Base-by-base conservation (phyloP, 2,329 filamentous ascomycete genomes). In the Alternaria gaisen region DNA sequence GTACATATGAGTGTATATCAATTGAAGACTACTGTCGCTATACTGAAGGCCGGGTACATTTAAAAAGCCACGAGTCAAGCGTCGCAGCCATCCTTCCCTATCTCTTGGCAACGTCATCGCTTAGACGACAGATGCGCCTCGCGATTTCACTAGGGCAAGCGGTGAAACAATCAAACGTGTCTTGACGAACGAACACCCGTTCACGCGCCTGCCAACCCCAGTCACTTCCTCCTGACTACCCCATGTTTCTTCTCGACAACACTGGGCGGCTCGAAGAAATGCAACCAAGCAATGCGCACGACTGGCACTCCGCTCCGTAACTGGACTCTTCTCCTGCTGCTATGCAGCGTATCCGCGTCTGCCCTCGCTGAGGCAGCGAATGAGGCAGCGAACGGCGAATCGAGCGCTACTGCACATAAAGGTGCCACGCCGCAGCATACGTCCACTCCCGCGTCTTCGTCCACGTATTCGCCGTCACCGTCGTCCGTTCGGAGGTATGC, bases 221-320 rank as follows among this genome's bases (percentile, higher is more conserved):
- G 56, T 56, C 60, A 30, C 28, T 30, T 30, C 56, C 56, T 58
- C 56, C 56, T 44, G 47, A 47, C 32, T 61, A 52, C 58, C 50
- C 58, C 64, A 68, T 68, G 66, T 63, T 26, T 43, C 54, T 56
- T 32, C 41, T 54, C 56, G 59, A 42, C 51, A 51, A 63, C 51
- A 63, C 53, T 36, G 64, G 61, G 43, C 60, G 51, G 53, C 60
- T 58, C 62, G 60, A 68, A 78, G 75, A 69, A 59, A 79, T 79
- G 77, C 76, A 65, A 66, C 66, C 74, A 71, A 77, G 75, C 75
- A 67, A 79, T 79, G 77, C 75, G 67, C 68, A 70, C 71, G 72
- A 76, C 77, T 76, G 76, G 76, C 71, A 73, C 72, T 71, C 65
- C 66, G 53, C 71, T 76, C 73, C 72, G 72, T 73, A 73, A 73